Conservation (phyloP, 352 stramenopile genomes). For the Phytopythium aichiense region DNA sequence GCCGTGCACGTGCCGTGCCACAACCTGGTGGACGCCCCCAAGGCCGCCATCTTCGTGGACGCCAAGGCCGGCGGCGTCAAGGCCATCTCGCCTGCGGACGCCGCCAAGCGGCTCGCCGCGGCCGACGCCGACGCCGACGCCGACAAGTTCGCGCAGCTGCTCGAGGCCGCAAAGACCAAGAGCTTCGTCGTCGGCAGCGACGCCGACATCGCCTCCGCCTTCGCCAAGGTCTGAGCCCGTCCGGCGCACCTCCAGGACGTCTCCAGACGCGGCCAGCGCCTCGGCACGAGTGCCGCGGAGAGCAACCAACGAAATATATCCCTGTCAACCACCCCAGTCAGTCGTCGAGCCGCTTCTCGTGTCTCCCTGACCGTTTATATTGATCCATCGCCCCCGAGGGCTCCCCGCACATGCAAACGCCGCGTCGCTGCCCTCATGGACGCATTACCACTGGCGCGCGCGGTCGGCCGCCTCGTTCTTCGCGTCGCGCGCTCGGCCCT, state of each 20-base stretch:
- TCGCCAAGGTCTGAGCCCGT: slow-evolving; percentile 50
- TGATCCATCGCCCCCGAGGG: background rate
- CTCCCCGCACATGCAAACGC: background rate
- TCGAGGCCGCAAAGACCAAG: slow-evolving; percentile 60
- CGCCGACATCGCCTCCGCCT: slow-evolving; percentile 45
- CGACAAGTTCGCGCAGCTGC: slow-evolving; percentile 62
- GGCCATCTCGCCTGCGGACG: slow-evolving; percentile 52
- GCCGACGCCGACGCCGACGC: slow-evolving; percentile 39
- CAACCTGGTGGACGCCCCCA: slow-evolving; percentile 67
- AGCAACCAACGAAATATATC: no score
- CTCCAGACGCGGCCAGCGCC: background rate
- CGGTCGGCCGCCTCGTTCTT: slow-evolving; percentile 18
- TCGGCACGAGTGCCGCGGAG: background rate
- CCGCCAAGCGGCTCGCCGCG: slow-evolving; percentile 40
- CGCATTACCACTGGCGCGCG: slow-evolving; percentile 9
- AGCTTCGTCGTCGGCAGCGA: slow-evolving; percentile 63
- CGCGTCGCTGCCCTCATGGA: background rate
- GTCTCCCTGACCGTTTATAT: no score
- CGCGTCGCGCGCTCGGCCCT: slow-evolving; percentile 15
- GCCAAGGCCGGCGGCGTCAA: slow-evolving; percentile 53
- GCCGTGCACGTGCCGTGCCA: slow-evolving; percentile 74
- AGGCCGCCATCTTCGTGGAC: slow-evolving; percentile 61
- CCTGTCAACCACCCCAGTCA: no score
- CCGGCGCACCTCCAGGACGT: no score
- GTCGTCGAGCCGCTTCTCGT: no score